Conservation (phyloP, 148 eudicot genomes). For the Camellia granthamiana region DNA sequence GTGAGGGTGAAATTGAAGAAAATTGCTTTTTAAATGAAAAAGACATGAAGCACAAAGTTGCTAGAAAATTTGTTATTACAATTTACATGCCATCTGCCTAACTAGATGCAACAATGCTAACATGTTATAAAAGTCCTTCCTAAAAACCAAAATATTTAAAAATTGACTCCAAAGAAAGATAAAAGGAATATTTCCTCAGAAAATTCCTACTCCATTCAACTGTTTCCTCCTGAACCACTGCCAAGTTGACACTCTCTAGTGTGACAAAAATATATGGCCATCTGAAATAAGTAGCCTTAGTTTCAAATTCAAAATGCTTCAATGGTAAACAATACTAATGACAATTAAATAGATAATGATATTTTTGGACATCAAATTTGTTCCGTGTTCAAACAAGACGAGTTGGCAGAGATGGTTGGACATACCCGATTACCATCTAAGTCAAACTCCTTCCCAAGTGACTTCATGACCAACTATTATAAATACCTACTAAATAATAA, state of each 20-base stretch:
- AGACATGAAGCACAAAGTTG: neutral
- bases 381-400: constrained; percentile 1
- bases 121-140: neutral
- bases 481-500: constrained; percentile 89
- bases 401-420: constrained; percentile 17
- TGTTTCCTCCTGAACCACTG: neutral
- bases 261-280: neutral
- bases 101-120: neutral
- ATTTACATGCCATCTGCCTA: neutral
- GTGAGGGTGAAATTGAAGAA: neutral
- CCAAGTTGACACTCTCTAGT: neutral
- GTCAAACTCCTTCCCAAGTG: constrained; percentile 97
- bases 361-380: neutral
- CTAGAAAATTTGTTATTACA: neutral
- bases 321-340: neutral
- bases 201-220: neutral
- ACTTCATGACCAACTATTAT: constrained; percentile 98
- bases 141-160: neutral
- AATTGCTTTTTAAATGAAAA: neutral
- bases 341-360: constrained; percentile 10
- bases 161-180: too few species aligned
- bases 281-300: neutral
- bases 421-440: constrained; percentile 90
- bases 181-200: too few species aligned
- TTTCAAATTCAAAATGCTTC: neutral